Evolutionary conservation across 805 yeast species (phyloP), one percentile per base, ranked within the genome.

Genomic region (Candida montana): DNA sequence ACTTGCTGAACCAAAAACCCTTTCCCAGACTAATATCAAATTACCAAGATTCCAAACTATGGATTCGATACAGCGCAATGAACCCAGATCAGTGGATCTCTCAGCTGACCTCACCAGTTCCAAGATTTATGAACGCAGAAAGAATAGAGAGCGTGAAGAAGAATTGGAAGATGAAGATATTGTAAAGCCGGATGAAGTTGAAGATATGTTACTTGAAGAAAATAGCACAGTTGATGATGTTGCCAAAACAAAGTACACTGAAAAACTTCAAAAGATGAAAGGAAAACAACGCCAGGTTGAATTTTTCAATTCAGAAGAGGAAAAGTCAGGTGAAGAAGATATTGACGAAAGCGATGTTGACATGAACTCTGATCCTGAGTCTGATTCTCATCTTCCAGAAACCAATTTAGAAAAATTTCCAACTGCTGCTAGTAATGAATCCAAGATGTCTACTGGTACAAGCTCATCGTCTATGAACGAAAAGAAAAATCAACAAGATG

Each of bases 31-130:
- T 17, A 33, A 33, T 33, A 7, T 41, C 7, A 13, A n/a, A 18
- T 37, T 56, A 18, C 59, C 61, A 4, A 48, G 50, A 2, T 56
- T 56, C 26, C 53, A 52, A 31, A 45, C 49, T 28, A 38, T 53
- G 29, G 54, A 52, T 24, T 42, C 45, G 13, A 28, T 36, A 33
- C 17, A 33, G 31, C 18, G 30, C 17, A n/a, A 11, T 12, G 23
- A 35, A 3, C 28, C 13, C 16, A 27, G 20, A 29, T 8, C 19
- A 35, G 29, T 35, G 7, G 31, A 31, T 11, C 34, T 45, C 11
- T 17, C 52, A 5, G 34, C 35, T 18, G 40, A 48, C 16, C 27
- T 48, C 7, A 37, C 45, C 1, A 41, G 51, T 0, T 52, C 61
- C 2, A 52, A 42, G 39, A 46, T 55, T 21, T 54, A 40, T 24